These are phyloP conservation scores for Begonia masoniana DNA, from an alignment of 306 rosid species.

Conservation along the genomic window DNA sequence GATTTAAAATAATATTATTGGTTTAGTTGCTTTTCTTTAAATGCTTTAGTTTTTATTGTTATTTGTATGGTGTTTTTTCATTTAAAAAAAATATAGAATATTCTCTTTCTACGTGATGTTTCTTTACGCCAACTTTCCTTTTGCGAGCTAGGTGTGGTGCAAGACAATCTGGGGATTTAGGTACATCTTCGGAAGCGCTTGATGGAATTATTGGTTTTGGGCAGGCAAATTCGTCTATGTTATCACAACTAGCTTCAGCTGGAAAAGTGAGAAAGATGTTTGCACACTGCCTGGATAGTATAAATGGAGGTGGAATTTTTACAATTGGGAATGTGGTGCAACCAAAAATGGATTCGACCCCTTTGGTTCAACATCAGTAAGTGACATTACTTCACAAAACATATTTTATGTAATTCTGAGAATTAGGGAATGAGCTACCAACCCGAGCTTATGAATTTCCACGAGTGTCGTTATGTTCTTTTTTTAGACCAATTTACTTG, in stretches of 20 bases:
- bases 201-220: conserved; percentile 94
- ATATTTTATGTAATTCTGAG: conserved; percentile 7
- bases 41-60: no score
- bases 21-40: no score
- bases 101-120: no score
- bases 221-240: conserved; percentile 73
- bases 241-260: conserved; percentile 76
- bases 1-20: no score
- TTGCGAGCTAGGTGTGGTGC: conserved; percentile 44
- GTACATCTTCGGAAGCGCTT: conserved; percentile 39
- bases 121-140: no score
- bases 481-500: no score
- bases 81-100: no score
- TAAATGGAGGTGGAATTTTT: conserved; percentile 80
- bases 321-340: conserved; percentile 76
- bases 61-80: no score
- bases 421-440: not conserved
- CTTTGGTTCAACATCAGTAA: conserved; percentile 53
- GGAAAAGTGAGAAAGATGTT: conserved; percentile 69
- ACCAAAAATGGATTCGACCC: conserved; percentile 44
- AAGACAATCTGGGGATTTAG: conserved; percentile 49
- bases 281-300: conserved; percentile 82
- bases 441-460: no score
- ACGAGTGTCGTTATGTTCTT: no score
- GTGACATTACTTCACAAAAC: conserved; percentile 16